Evolutionary conservation across 2,329 filamentous ascomycete genomes (phyloP), one percentile per base, ranked within the genome.

Genomic region (Orbilia blumenaviensis): DNA sequence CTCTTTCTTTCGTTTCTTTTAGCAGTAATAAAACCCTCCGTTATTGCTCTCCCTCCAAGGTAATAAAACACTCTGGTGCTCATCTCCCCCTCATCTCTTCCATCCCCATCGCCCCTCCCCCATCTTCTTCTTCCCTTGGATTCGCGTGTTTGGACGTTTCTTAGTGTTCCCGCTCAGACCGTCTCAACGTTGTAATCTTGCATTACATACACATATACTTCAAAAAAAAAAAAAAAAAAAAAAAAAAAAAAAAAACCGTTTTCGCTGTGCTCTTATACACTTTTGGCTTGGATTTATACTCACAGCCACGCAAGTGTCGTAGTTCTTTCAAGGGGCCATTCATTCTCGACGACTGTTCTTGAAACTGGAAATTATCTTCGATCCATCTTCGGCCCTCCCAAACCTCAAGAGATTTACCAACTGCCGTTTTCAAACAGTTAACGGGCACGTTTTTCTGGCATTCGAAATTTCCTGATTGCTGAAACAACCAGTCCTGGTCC

Each of bases 61-160:
- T 71, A 71, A 63, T 71, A 62, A 71, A 71, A 71, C 66, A 71
- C 66, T 71, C 66, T 71, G 23, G 46, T 71, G 46, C 66, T 71
- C 66, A 71, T 71, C 66, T 71, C 66, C 66, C 66, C 66, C 66
- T 69, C 66, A 69, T 44, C 54, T 61, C 54, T 58, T 54, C 66
- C 66, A 56, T 54, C 52, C 32, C 29, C 64, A 60, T 68, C 58
- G 36, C 25, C 9, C n/a, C 18, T 44, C 29, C 29, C 5, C 10
- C 29, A n/a, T 34, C 16, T 23, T 38, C 66, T 71, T 71, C 52
- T 41, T 34, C 32, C 25, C 32, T 50, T 54, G 25, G 44, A 61
- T 52, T 62, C 44, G 56, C 34, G 54, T 34, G n/a, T 62, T 56
- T 63, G 66, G 41, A n/a, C n/a, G n/a, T n/a, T n/a, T n/a, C n/a